These are phyloP conservation scores for Corymbia calophylla DNA, from an alignment of 441 rosid species.

Conservation along the genomic window DNA sequence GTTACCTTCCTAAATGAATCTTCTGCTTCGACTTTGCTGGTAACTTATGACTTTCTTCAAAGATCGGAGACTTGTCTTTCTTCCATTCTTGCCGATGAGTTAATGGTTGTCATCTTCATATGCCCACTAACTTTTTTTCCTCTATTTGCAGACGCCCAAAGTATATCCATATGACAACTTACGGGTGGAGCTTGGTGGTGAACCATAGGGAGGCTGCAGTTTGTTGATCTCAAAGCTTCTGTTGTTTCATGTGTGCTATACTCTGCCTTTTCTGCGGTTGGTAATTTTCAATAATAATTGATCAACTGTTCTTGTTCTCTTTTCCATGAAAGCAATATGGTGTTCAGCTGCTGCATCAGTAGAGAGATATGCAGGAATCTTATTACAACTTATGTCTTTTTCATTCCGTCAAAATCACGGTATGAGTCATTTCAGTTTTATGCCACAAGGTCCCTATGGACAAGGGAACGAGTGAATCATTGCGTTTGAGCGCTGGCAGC, in stretches of 20 bases:
- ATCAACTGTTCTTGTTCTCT: background rate
- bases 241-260: background rate
- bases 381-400: background rate
- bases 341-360: background rate
- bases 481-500: background rate
- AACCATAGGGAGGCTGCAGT: slow-evolving; percentile 32
- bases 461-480: background rate
- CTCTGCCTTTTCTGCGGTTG: background rate
- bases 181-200: slow-evolving; percentile 95
- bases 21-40: background rate
- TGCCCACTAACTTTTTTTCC: background rate
- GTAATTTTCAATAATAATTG: background rate
- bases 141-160: slow-evolving; percentile 58
- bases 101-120: background rate
- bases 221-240: background rate
- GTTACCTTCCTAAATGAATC: background rate
- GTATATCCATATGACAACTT: slow-evolving; percentile 91
- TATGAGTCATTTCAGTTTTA: background rate
- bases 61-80: background rate
- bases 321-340: background rate
- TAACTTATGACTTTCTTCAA: background rate
- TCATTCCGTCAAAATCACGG: background rate
- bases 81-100: background rate
- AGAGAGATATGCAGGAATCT: background rate
- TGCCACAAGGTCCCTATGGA: background rate